Evolutionary conservation across 352 stramenopile species (phyloP), one percentile per base, ranked within the genome.

Genomic region (Globisporangium spinosum): DNA sequence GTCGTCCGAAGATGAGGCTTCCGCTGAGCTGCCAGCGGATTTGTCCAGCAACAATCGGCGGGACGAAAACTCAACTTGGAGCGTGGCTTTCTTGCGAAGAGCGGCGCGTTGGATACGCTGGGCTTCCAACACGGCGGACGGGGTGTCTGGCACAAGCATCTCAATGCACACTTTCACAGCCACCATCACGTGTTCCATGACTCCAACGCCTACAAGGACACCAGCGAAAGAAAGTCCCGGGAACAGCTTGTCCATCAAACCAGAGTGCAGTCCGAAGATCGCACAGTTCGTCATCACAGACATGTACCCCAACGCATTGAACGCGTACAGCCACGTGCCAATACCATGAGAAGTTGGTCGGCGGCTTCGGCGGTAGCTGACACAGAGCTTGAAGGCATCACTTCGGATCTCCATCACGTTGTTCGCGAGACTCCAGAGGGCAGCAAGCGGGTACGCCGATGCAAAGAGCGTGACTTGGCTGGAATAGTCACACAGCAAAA

Each of bases 401-500:
- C 96, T 94, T 55, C 95, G 89, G 74, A 98, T 98, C 67, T 97
- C 95, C 67, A 98, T 80, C 22, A 98, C 77, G 71, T 98, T 98
- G 77, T 98, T 98, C 51, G 90, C 80, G 3, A 98, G 79, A 67
- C 89, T 91, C 76, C 97, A 97, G 6, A 98, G 70, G 15, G 94
- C 95, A 10, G 93, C 97, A 25, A 98, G 84, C 29, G 96, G 96
- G 40, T 98, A 91, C 9, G 97, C 90, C 3, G 96, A 89, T 62
- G 93, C 97, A 74, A 98, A 98, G 49, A 97, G 87, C 15, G 93
- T 97, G 10, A 98, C 89, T 86, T 98, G 76, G 65, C 93, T 93
- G 84, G 83, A 55, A 58, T 38, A n/a, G 25, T 10, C n/a, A 70
- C 47, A 86, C 13, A 71, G 58, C 23, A 66, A 25, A 12, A 35